phyloP scores from a whole-genome alignment of 1,139 yeast species.

The Pichia sp. region DNA sequence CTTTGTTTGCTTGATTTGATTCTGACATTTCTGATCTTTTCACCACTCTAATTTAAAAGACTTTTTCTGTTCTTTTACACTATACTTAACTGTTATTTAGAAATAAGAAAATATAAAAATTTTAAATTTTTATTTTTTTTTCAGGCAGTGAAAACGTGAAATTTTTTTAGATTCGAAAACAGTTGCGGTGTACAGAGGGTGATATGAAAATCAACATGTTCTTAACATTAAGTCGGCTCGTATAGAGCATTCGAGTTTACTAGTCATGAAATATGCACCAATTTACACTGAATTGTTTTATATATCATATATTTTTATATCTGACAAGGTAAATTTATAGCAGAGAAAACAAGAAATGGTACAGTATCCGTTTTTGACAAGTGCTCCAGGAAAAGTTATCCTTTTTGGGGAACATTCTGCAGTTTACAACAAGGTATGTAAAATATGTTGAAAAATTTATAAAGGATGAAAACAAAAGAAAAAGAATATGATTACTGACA shows the following conservation, averaged over 20 bases:
- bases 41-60: too few species aligned
- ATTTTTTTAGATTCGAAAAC: too few species aligned
- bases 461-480: background rate
- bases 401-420: slow-evolving; percentile 97
- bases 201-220: too few species aligned
- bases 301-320: too few species aligned
- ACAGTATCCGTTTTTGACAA: slow-evolving; percentile 55
- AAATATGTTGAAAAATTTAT: background rate
- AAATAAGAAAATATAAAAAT: too few species aligned
- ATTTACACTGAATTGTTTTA: too few species aligned
- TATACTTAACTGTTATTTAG: too few species aligned
- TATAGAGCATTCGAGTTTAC: background rate
- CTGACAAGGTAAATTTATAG: too few species aligned
- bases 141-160: slow-evolving; percentile 5
- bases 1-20: slow-evolving; percentile 7
- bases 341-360: slow-evolving; percentile 9
- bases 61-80: too few species aligned
- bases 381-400: slow-evolving; percentile 97
- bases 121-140: slow-evolving; percentile 4
- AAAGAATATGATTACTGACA: background rate
- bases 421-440: slow-evolving; percentile 67
- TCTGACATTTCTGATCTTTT: slow-evolving; percentile 7
- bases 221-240: background rate
- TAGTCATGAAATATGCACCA: too few species aligned
- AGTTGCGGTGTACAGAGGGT: background rate